Conservation (phyloP, 257 asterid species). For the Nicotiana knightiana region DNA sequence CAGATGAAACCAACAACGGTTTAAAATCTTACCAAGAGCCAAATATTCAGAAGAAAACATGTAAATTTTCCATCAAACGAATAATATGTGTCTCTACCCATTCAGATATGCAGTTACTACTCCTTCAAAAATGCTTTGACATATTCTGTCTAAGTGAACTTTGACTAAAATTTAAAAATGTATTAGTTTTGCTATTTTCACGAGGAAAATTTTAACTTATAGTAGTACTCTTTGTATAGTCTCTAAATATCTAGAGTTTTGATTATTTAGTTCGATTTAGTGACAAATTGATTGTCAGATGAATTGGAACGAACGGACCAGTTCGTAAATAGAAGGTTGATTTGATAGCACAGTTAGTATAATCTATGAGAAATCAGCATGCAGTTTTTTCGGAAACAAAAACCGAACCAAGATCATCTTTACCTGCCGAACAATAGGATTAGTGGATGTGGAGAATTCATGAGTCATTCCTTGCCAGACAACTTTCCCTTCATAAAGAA, state of each 20-base stretch:
- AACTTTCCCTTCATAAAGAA: constrained; percentile 82
- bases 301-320: not conserved
- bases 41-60: not conserved
- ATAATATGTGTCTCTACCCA: not conserved
- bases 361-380: not conserved
- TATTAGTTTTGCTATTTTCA: not conserved
- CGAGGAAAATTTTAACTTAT: not conserved
- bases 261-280: not conserved
- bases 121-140: not conserved
- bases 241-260: not conserved
- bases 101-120: not conserved
- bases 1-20: not conserved
- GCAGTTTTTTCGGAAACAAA: not conserved
- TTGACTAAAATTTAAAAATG: not conserved
- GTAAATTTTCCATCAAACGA: not conserved
- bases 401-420: not conserved
- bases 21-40: not conserved
- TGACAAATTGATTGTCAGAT: not conserved
- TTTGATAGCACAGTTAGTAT: not conserved
- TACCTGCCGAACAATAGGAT: constrained; percentile 91
- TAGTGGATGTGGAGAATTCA: constrained; percentile 79
- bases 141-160: not conserved
- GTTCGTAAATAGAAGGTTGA: not conserved
- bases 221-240: not conserved
- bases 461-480: constrained; percentile 98